Conservation (phyloP, 2,329 filamentous ascomycete genomes). For the Talaromyces marneffei region DNA sequence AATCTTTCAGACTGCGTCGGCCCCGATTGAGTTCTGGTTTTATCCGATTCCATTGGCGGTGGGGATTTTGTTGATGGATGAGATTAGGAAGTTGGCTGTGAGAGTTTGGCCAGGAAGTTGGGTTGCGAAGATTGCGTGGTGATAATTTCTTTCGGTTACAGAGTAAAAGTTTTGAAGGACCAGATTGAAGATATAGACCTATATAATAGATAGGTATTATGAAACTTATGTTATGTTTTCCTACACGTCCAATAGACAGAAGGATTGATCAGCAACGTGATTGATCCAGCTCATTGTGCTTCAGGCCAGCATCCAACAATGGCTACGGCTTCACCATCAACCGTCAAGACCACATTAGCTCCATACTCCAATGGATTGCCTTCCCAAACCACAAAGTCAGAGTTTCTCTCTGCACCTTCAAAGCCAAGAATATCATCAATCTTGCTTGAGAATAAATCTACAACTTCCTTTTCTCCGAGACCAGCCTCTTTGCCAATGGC, state of each 20-base stretch:
- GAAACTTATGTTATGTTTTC: neutral
- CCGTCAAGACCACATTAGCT: constrained; percentile 12
- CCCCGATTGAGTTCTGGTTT: constrained; percentile 50
- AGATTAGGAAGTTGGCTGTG: constrained; percentile 48
- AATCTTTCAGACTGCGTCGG: constrained; percentile 46
- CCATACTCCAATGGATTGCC: constrained; percentile 35
- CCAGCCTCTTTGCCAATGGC: constrained; percentile 14
- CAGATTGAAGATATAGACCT: neutral
- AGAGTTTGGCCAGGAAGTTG: constrained; percentile 42
- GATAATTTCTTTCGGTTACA: neutral
- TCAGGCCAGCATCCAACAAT: constrained; percentile 15
- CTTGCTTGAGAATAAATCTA: constrained; percentile 38
- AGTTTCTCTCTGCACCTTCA: constrained; percentile 21
- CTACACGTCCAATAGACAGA: neutral
- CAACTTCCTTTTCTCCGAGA: constrained; percentile 20
- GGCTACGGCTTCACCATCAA: constrained; percentile 10
- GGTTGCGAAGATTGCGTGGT: constrained; percentile 49
- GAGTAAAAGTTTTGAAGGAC: neutral
- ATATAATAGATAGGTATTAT: neutral
- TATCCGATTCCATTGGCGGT: constrained; percentile 48
- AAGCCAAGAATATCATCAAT: constrained; percentile 40
- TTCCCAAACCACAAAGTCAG: constrained; percentile 42
- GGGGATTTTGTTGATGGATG: constrained; percentile 49
- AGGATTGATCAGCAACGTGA: neutral
- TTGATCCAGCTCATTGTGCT: constrained; percentile 4